Evolutionary conservation across 164 flowering plant genomes (phyloP).

Genomic region (Chloranthus sessilifolius): DNA sequence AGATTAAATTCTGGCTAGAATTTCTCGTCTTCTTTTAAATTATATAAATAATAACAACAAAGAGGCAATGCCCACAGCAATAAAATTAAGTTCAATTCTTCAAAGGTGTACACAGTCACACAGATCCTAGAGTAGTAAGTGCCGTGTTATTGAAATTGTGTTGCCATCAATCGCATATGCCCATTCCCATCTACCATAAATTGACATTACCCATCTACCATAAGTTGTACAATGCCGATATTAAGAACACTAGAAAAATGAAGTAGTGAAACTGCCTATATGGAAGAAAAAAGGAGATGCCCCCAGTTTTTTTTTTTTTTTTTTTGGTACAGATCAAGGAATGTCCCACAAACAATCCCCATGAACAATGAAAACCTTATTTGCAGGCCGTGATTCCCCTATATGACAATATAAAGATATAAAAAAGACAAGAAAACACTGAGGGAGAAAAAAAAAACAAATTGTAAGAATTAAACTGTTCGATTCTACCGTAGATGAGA

Average conservation of each 20-base stretch:
- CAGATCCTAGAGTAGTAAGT: conserved; percentile 10
- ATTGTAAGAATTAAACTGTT: conserved; percentile 48
- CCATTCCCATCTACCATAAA: too few relatives aligned
- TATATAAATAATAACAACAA: background rate
- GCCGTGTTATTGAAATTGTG: too few relatives aligned
- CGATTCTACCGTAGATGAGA: conserved; percentile 23
- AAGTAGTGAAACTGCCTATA: too few relatives aligned
- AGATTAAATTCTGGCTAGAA: background rate
- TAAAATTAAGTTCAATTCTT: background rate
- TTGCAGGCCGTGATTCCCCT: conserved; percentile 21
- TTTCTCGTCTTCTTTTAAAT: background rate
- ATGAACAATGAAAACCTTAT: conserved; percentile 12
- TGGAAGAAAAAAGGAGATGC: conserved; percentile 16
- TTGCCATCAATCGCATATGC: too few relatives aligned
- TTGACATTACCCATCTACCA: too few relatives aligned
- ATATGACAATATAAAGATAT: conserved; percentile 19
- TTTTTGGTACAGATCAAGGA: conserved; percentile 25
- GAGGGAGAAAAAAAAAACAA: conserved; percentile 30
- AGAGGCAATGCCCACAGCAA: background rate
- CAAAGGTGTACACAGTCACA: background rate
- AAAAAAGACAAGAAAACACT: conserved; percentile 13
- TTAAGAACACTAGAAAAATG: too few relatives aligned
- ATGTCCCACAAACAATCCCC: conserved; percentile 22
- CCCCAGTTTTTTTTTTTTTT: conserved; percentile 20
- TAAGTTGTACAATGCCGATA: too few relatives aligned